Conservation (phyloP, 768 basidiomycete genomes). For the Pholiota conissans region DNA sequence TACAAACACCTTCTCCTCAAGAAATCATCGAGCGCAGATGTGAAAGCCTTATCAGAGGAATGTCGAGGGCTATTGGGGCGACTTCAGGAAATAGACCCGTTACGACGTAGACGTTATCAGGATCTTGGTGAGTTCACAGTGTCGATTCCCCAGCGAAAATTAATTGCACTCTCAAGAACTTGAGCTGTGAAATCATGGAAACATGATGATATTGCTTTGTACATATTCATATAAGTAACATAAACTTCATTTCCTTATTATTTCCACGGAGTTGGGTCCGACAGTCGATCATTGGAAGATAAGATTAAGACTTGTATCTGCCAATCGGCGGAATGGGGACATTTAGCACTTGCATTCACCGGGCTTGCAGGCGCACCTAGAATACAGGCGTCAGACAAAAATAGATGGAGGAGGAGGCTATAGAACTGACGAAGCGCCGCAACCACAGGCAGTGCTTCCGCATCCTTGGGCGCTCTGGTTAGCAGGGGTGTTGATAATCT, state of each 20-base stretch:
- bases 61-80: slow-evolving; percentile 53
- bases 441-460: slow-evolving; percentile 48
- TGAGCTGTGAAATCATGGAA: not conserved
- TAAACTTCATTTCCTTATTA: not conserved
- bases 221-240: not conserved
- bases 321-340: not conserved
- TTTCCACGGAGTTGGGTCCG: not conserved
- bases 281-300: not conserved
- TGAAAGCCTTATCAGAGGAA: slow-evolving; percentile 41
- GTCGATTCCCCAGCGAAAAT: not conserved
- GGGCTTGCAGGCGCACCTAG: slow-evolving; percentile 60
- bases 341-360: slow-evolving; percentile 67
- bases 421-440: slow-evolving; percentile 45
- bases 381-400: not conserved
- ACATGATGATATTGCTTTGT: not conserved
- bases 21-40: slow-evolving; percentile 39
- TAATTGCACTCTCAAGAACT: not conserved
- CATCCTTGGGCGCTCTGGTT: slow-evolving; percentile 39
- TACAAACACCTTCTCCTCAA: slow-evolving; percentile 74
- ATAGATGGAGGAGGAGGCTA: not conserved
- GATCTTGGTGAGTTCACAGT: slow-evolving; percentile 51
- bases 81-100: slow-evolving; percentile 30
- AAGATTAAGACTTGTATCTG: not conserved
- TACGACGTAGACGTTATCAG: slow-evolving; percentile 41
- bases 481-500: slow-evolving; percentile 39